Percentiles rank a stretch among this genome's conserved stretches.
Conservation (phyloP, 73 alveolate genomes). For the Paramecium sexaurelia region DNA sequence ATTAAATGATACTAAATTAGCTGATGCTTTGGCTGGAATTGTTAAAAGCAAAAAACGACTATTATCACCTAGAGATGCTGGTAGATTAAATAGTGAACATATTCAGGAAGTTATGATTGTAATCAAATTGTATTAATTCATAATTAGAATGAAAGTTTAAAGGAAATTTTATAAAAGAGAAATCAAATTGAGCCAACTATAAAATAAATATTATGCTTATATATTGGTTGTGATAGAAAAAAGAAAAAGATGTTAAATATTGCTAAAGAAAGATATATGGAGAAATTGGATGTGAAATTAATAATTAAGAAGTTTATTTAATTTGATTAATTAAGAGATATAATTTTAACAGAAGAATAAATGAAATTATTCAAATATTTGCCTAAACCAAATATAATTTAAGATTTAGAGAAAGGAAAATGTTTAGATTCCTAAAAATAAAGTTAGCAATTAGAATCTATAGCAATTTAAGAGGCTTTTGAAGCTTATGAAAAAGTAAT, state of each 20-base stretch:
- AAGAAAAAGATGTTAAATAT: background rate
- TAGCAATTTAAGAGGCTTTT: background rate
- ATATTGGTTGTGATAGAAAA: background rate
- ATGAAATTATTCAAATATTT: background rate
- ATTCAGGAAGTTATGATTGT: background rate
- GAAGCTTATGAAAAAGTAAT: background rate
- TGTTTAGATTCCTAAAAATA: background rate
- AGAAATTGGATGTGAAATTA: background rate
- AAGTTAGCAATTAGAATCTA: background rate
- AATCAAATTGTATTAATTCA: background rate
- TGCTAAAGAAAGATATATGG: background rate
- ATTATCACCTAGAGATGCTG: background rate
- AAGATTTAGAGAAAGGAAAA: background rate
- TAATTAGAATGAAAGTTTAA: background rate
- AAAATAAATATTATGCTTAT: background rate
- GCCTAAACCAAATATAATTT: background rate
- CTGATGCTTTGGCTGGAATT: background rate
- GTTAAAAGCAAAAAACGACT: background rate
- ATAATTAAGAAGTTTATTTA: background rate
- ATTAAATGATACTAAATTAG: background rate
- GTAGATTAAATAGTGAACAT: background rate
- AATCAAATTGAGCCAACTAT: background rate
- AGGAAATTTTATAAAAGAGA: background rate
- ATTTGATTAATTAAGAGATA: background rate
- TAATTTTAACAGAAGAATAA: background rate